Percentiles rank a stretch among this genome's conserved stretches.
phyloP scores from a whole-genome alignment of 768 basidiomycete genomes.

The Suillus decipiens region DNA sequence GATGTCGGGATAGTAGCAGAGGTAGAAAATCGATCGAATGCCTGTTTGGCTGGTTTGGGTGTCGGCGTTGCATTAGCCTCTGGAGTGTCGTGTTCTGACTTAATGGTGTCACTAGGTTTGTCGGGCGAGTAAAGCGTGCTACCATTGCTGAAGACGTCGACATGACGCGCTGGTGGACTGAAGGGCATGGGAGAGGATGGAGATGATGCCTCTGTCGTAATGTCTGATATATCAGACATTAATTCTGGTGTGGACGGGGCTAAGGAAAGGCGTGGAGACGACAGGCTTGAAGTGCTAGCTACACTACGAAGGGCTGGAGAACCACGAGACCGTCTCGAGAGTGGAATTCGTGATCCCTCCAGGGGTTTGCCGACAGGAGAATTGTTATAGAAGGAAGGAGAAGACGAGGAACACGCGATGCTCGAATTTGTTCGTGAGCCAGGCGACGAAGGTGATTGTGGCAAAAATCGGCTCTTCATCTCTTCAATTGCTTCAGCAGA shows the following conservation, averaged over 20 bases:
- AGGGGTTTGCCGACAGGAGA: slow-evolving; percentile 22
- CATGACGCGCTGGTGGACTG: slow-evolving; percentile 31
- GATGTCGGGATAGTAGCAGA: slow-evolving; percentile 35
- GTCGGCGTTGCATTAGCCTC: slow-evolving; percentile 23
- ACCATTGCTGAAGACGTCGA: slow-evolving; percentile 16
- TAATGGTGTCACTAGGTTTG: slow-evolving; percentile 22
- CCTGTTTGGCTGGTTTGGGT: slow-evolving; percentile 27
- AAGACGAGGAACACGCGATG: slow-evolving; percentile 15
- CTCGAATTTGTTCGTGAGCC: slow-evolving; percentile 20
- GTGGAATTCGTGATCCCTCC: slow-evolving; percentile 30
- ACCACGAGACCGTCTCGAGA: slow-evolving; percentile 23
- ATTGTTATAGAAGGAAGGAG: slow-evolving; percentile 22
- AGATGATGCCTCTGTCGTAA: slow-evolving; percentile 53
- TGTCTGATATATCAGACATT: slow-evolving; percentile 61
- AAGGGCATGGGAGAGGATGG: slow-evolving; percentile 52
- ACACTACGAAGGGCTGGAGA: slow-evolving; percentile 31
- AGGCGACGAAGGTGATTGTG: slow-evolving; percentile 31
- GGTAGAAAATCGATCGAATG: slow-evolving; percentile 27
- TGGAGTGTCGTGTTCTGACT: slow-evolving; percentile 1
- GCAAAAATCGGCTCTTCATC: slow-evolving; percentile 61
- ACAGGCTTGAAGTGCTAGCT: slow-evolving; percentile 30
- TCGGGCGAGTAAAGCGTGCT: slow-evolving; percentile 8
- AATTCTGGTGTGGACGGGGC: slow-evolving; percentile 59
- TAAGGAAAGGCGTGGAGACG: slow-evolving; percentile 32
- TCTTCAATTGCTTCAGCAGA: slow-evolving; percentile 58